Evolutionary conservation across 805 yeast species (phyloP).

Genomic region (Pichia phayaonensis): DNA sequence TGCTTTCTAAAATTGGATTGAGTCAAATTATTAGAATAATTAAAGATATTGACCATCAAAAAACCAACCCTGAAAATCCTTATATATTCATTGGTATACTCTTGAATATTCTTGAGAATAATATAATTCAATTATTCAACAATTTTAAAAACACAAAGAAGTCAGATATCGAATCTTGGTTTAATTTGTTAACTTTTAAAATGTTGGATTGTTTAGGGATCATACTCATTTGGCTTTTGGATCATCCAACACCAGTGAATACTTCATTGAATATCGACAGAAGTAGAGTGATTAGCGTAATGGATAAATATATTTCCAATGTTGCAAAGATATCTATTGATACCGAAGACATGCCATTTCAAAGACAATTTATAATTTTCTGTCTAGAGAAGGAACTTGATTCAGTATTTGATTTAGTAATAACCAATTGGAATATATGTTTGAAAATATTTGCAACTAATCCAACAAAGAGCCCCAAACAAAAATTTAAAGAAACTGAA

Average conservation of each 20-base stretch:
- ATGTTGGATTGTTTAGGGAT: conserved; percentile 10
- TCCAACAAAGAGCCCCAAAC: background rate
- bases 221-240: conserved; percentile 2
- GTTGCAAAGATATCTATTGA: background rate
- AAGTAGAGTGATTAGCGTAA: background rate
- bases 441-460: background rate
- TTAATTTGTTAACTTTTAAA: conserved; percentile 12
- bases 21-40: background rate
- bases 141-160: background rate
- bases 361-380: background rate
- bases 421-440: conserved; percentile 3
- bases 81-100: conserved; percentile 10
- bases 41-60: background rate
- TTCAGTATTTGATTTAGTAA: background rate
- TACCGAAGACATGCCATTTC: background rate
- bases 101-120: background rate
- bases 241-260: conserved; percentile 1
- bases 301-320: background rate
- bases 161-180: background rate
- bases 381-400: conserved; percentile 1
- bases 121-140: background rate
- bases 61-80: background rate
- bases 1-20: conserved; percentile 20
- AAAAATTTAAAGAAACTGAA: background rate
- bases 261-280: background rate